Conservation (phyloP, 257 asterid genomes). For the Asclepias syriaca region DNA sequence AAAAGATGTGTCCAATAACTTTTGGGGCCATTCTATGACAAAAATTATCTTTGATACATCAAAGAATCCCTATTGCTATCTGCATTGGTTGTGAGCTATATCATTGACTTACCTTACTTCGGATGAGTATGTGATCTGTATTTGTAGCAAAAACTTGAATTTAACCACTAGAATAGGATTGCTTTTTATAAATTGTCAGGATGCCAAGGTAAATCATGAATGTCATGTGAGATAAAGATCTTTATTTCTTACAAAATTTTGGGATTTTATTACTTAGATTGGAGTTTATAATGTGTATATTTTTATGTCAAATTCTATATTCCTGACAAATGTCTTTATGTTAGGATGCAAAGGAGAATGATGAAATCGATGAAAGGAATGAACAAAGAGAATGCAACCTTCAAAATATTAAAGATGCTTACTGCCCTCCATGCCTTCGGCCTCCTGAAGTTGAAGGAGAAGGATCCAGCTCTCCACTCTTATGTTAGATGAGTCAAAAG, state of each 20-base stretch:
- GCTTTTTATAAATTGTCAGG: background rate
- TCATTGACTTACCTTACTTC: background rate
- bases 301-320: background rate
- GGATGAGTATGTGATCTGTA: background rate
- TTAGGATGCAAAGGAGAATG: conserved; percentile 83
- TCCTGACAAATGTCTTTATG: background rate
- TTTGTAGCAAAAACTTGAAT: background rate
- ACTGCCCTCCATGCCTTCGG: conserved; percentile 73
- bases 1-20: background rate
- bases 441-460: conserved; percentile 46
- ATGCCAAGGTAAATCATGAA: too few species aligned
- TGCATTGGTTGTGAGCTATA: background rate
- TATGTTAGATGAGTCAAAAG: background rate
- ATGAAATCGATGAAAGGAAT: conserved; percentile 59
- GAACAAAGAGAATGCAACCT: conserved; percentile 45
- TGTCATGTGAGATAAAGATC: too few species aligned
- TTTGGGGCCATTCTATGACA: background rate
- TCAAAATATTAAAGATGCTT: conserved; percentile 57
- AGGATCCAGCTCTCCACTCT: conserved; percentile 33
- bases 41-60: background rate
- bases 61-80: background rate
- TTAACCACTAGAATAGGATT: conserved; percentile 1
- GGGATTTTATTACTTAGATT: background rate
- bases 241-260: background rate
- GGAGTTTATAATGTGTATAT: background rate